Evolutionary conservation across 2,329 filamentous ascomycete genomes (phyloP), one percentile per base, ranked within the genome.

Genomic region (Rhytidhysteron rufulum): DNA sequence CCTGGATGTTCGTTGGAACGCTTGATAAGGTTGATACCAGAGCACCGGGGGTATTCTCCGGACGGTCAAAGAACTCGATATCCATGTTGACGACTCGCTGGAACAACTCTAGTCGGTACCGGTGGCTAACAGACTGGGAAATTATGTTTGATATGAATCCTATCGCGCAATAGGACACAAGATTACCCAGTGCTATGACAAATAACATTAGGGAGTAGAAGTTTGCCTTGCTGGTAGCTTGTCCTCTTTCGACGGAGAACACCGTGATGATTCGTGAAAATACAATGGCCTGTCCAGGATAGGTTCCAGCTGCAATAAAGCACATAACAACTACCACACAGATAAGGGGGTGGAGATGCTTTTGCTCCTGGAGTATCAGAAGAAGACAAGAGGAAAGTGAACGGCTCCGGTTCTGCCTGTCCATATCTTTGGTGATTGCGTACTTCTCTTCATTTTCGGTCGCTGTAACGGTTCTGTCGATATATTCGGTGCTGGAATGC

Each of bases 41-140:
- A 2, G 88, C 86, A 49, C 91, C 91, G 4, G 88, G 83, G 13
- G 85, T 88, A 62, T 96, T 94, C 65, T 94, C 85, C 44, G 94
- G 87, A 29, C 73, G 76, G 62, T 96, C 90, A 51, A 95, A 96
- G 64, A 88, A 96, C 20, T 80, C 73, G 31, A 96, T 88, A 46
- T 96, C 90, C n/a, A n/a, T n/a, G n/a, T n/a, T n/a, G n/a, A n/a
- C n/a, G n/a, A n/a, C n/a, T n/a, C n/a, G n/a, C n/a, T n/a, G n/a
- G n/a, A n/a, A n/a, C n/a, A n/a, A n/a, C n/a, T n/a, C n/a, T n/a
- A n/a, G n/a, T n/a, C n/a, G n/a, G n/a, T n/a, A n/a, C n/a, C n/a
- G n/a, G n/a, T n/a, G n/a, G n/a, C n/a, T n/a, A n/a, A n/a, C n/a
- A n/a, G n/a, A n/a, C n/a, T 73, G 67, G 2, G 70, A 68, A 20